A percentile compares a stretch with the other conserved stretches of the same genome.
Evolutionary conservation across 1,139 yeast species (phyloP).

Genomic region (Zygosaccharomyces sapae): DNA sequence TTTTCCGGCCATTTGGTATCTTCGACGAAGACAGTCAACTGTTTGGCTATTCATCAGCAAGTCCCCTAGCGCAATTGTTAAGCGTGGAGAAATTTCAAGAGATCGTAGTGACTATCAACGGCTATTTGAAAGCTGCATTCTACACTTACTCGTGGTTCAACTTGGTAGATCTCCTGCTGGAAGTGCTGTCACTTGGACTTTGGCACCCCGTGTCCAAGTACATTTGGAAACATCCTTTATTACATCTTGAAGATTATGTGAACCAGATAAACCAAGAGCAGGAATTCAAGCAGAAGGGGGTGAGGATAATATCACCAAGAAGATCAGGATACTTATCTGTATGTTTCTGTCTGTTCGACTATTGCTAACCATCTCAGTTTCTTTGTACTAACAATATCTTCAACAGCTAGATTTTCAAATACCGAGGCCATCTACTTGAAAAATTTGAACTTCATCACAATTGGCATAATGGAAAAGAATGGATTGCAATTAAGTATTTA

Average conservation of each 20-base stretch:
- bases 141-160: constrained; percentile 40
- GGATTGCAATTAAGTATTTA: background rate
- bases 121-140: constrained; percentile 41
- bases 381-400: constrained; percentile 8
- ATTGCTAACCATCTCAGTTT: no score
- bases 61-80: constrained; percentile 50
- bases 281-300: constrained; percentile 28
- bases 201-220: constrained; percentile 31
- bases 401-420: constrained; percentile 47
- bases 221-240: constrained; percentile 26
- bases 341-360: no score
- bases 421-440: constrained; percentile 39
- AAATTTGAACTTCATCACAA: constrained; percentile 3
- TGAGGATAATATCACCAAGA: constrained; percentile 51
- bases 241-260: constrained; percentile 47
- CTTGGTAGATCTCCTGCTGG: constrained; percentile 43
- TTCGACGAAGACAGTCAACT: constrained; percentile 39
- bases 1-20: constrained; percentile 41
- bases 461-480: background rate
- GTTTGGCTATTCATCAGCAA: constrained; percentile 51
- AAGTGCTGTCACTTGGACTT: constrained; percentile 45
- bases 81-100: constrained; percentile 39
- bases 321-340: constrained; percentile 60
- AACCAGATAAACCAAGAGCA: constrained; percentile 39
- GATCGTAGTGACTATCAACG: constrained; percentile 47